Evolutionary conservation across 352 stramenopile genomes (phyloP), one percentile per base, ranked within the genome.

Genomic region (Thalassiosira sp.): DNA sequence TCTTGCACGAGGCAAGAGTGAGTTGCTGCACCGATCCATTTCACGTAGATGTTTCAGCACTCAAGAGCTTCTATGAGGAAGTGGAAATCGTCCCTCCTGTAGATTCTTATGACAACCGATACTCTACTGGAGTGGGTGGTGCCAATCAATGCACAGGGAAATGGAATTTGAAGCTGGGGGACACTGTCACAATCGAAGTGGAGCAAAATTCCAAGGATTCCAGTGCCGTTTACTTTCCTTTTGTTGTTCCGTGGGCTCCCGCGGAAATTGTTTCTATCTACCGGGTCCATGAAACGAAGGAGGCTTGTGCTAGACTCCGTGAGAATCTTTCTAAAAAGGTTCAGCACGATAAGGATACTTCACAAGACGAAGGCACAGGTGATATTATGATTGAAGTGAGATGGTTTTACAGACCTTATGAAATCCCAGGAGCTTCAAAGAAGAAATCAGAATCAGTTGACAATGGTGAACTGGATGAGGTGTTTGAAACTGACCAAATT

Each of bases 401-500:
- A 20, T 93, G 88, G 88, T 79, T 90, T 45, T 93, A 90, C 53
- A 71, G 81, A 42, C 49, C 56, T 11, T 37, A 74, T 46, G 76
- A 86, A 51, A 76, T 86, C 49, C 75, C 77, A 43, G 81, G 77
- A 40, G 35, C 22, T 51, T 45, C 31, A 24, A 77, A 73, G 22
- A 52, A 60, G 31, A 74, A 73, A 45, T 24, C 48, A 35, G 40
- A 48, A 37, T 35, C 27, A 24, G 51, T 31, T 24, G 46, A 46
- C 15, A 20, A 56, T 33, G 45, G 22, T 24, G 11, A 66, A 18
- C 40, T 82, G 3, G 71, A 87, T 8, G 88, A 93, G 76, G 69
- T 93, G 3, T 85, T 91, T 65, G 88, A 93, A 53, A 91, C 72
- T 25, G 88, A 93, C 70, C 80, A 91, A 59, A 63, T 87, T 40